Evolutionary conservation across 2,329 filamentous ascomycete species (phyloP), one percentile per base, ranked within the genome.

Genomic region (Niveomyces coronatus): DNA sequence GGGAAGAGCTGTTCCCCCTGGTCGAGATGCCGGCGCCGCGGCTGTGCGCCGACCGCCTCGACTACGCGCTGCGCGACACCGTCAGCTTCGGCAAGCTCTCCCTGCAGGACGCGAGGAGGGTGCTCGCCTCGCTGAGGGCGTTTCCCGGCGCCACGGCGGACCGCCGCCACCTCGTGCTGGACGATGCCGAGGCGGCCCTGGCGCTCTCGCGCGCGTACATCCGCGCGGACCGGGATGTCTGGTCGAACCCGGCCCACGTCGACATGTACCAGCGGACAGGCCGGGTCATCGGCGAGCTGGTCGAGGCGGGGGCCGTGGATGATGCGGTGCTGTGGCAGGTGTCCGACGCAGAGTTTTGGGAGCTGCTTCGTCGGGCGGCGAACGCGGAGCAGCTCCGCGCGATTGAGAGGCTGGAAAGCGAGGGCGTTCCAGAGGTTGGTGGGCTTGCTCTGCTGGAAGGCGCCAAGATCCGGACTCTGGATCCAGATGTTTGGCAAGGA

Each of bases 1-100:
- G 61, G 5, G 60, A 63, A 41, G 56, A 59, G 35, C 50, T 56
- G 7, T 63, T 54, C 39, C 57, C 57, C 6, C 36, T 63, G 5
- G 60, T 63, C 4, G 60, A 63, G 42, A 51, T 45, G 51, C 49
- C 53, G 5, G 46, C 60, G 18, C 60, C 60, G 5, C 57, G 53
- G 20, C 55, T 63, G 3, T 63, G 58, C 39, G 58, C 60, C 16
- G 60, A 63, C 41, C 51, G 60, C 22, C 50, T 63, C 7, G 60
- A 63, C 44, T 63, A 63, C 37, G 50, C 53, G 14, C 46, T 63
- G 17, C 58, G 59, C 15, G 60, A 62, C 33, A 37, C 53, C 1
- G 50, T 60, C 1, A 51, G 46, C 2, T 57, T 60, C 24, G 51
- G 48, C 1, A 52, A 57, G 14, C 42, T 63, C 16, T n/a, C 40